Evolutionary conservation across 1,139 yeast genomes (phyloP), one percentile per base, ranked within the genome.

Genomic region (Geotrichum europaeum): DNA sequence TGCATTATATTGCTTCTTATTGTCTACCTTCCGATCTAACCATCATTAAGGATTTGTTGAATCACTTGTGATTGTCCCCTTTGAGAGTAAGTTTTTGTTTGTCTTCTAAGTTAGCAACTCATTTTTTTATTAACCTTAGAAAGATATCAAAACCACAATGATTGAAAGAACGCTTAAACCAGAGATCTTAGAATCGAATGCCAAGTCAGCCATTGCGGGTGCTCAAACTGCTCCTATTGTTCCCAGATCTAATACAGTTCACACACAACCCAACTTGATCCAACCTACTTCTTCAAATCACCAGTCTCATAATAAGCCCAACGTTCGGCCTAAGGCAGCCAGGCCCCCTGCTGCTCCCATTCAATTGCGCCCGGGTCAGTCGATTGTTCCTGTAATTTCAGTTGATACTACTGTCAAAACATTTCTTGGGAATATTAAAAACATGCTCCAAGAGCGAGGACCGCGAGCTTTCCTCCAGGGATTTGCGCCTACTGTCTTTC

Each of bases 41-140:
- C 60, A 66, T 15, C 18, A 10, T 32, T 12, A 49, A 58, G 69
- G 64, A 5, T 79, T 86, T 62, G 76, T 85, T 58, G 99, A 94
- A 73, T 85, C 96, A 5, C 68, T 90, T 52, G 82, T 91, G 78
- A 83, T 94, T 36, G 88, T 94, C 30, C 99, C 99, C 0, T 92
- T 94, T 74, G 99, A 94, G 69, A 89, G 74, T 64, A 63, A 62
- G 65, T 60, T 57, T 30, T 45, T 15, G 12, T 30, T 22, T 10
- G 7, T 28, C 30, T 24, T 24, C 30, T 13, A 6, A 22, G 10
- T 24, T 20, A 40, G 3, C 9, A 40, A 34, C 24, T 12, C 15
- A 5, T 40, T 30, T 32, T 9, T 43, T 50, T 32, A 47, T 45
- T 52, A 53, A 45, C 22, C 13, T 30, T 25, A 18, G 3, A 40